Percentiles rank a stretch among this genome's conserved stretches.
phyloP scores from a whole-genome alignment of 2,329 filamentous ascomycete genomes.

The Xylaria hypoxylon region DNA sequence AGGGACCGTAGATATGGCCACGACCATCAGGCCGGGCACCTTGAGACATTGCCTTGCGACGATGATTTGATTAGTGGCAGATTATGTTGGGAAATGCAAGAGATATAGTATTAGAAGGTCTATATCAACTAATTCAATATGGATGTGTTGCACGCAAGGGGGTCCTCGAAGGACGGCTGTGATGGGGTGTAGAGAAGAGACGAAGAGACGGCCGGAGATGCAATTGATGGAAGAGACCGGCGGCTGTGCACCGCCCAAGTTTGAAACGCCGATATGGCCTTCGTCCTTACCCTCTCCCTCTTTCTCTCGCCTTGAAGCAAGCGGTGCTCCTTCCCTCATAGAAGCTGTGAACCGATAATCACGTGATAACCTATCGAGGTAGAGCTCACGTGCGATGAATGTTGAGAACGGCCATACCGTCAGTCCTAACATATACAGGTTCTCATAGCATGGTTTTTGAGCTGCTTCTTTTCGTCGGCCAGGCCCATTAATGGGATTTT shows the following conservation, averaged over 20 bases:
- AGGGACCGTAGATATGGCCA: constrained; percentile 40
- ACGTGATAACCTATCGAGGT: constrained; percentile 22
- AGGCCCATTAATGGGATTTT: neutral
- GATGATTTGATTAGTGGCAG: neutral
- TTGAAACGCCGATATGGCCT: neutral
- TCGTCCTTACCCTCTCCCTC: constrained; percentile 19
- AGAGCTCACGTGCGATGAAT: neutral
- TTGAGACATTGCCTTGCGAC: constrained; percentile 41
- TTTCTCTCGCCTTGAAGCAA: neutral
- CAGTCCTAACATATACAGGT: neutral
- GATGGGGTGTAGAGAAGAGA: neutral
- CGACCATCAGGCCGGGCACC: constrained; percentile 25
- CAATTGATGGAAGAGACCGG: neutral
- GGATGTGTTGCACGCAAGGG: neutral
- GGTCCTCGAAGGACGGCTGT: neutral
- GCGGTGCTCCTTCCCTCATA: constrained; percentile 16
- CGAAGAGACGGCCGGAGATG: neutral
- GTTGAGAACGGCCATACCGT: neutral
- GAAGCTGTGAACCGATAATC: neutral
- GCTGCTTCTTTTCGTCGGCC: neutral
- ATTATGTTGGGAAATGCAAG: neutral
- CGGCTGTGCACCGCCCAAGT: neutral
- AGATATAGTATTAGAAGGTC: neutral
- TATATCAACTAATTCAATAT: neutral
- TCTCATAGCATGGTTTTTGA: neutral